Percentiles rank a stretch among this genome's conserved stretches.
Evolutionary conservation across 1,139 yeast genomes (phyloP).

Genomic region (Yamadazyma siamensis): DNA sequence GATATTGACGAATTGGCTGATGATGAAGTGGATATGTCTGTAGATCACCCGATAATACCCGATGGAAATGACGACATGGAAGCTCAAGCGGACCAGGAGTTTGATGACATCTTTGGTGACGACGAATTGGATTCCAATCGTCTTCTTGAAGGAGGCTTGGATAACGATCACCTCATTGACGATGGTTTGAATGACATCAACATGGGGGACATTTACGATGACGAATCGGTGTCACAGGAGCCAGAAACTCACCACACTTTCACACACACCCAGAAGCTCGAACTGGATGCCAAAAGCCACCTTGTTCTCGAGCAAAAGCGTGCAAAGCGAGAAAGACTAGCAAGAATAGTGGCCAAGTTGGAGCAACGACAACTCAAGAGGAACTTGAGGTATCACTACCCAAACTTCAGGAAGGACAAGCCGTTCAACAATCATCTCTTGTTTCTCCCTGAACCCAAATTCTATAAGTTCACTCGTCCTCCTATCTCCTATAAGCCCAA

Average conservation of each 20-base stretch:
- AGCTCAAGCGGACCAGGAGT: conserved; percentile 39
- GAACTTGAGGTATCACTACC: conserved; percentile 52
- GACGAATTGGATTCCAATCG: conserved; percentile 19
- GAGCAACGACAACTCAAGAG: conserved; percentile 32
- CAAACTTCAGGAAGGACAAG: conserved; percentile 54
- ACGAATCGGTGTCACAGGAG: conserved; percentile 12
- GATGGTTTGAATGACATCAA: conserved; percentile 43
- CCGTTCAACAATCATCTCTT: conserved; percentile 65
- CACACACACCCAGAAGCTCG: conserved; percentile 4
- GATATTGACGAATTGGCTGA: conserved; percentile 94
- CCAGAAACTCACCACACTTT: conserved; percentile 8
- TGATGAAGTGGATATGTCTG: conserved; percentile 45
- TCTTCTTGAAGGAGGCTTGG: conserved; percentile 41
- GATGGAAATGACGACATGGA: conserved; percentile 23
- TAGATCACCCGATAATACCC: conserved; percentile 6
- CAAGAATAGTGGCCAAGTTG: conserved; percentile 26
- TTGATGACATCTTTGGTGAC: conserved; percentile 50
- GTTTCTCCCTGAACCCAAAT: conserved; percentile 61
- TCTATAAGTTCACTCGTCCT: conserved; percentile 52
- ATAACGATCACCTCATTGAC: conserved; percentile 32
- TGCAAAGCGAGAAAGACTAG: conserved; percentile 16
- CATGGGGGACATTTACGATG: conserved; percentile 35
- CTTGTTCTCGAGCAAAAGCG: conserved; percentile 23
- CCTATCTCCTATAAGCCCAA: conserved; percentile 41
- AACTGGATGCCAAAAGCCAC: conserved; percentile 14